Conservation (phyloP, 225 moss, liverwort and hornwort genomes). For the Climacium dendroides region DNA sequence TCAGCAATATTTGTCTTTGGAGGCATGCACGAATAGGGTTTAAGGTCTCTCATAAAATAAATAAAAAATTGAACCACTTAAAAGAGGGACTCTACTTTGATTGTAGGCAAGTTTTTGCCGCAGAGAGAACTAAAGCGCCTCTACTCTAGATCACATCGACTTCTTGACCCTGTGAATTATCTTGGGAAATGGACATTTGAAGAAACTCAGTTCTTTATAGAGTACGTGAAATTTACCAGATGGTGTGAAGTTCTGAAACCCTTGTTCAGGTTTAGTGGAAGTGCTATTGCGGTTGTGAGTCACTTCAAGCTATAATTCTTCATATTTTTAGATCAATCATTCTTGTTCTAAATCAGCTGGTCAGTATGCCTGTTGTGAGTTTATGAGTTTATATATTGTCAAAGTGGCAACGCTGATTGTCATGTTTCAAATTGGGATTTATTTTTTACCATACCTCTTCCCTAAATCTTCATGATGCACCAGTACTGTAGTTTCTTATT, state of each 20-base stretch:
- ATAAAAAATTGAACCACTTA: background rate
- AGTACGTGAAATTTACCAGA: conserved; percentile 4
- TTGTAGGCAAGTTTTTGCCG: conserved; percentile 30
- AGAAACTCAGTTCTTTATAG: conserved; percentile 5
- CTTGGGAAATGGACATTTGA: conserved; percentile 27
- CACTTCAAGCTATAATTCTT: background rate
- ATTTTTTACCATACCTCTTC: background rate
- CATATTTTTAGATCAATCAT: background rate
- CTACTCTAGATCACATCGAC: conserved; percentile 21
- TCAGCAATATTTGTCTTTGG: background rate
- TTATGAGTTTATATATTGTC: background rate
- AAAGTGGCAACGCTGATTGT: background rate
- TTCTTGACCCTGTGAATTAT: conserved; percentile 4
- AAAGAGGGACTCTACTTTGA: background rate
- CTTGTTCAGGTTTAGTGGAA: background rate
- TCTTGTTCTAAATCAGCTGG: background rate
- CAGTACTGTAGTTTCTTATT: too few relatives aligned
- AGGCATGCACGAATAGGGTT: background rate
- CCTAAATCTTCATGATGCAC: background rate
- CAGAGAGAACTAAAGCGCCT: conserved; percentile 18
- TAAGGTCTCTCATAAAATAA: background rate
- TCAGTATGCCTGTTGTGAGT: background rate
- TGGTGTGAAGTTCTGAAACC: background rate
- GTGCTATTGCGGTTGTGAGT: background rate
- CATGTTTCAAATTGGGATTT: background rate